A percentile compares a stretch with the other conserved stretches of the same genome.
phyloP scores from a whole-genome alignment of 331 rosid species.

The Telfairia occidentalis region DNA sequence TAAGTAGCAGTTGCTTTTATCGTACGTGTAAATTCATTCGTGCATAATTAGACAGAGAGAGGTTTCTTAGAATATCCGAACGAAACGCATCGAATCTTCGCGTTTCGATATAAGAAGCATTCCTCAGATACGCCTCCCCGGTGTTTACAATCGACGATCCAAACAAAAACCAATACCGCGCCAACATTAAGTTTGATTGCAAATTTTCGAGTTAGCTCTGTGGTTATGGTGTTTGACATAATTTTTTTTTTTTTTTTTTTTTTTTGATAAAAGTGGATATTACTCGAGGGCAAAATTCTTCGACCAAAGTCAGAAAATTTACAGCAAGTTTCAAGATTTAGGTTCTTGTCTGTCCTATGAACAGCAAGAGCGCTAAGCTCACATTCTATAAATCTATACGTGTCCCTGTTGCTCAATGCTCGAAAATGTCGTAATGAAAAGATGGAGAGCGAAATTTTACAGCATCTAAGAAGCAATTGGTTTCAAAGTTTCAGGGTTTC shows the following conservation, averaged over 20 bases:
- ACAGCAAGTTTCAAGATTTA: neutral
- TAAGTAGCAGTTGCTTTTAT: neutral
- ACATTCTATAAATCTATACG: neutral
- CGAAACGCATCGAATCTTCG: neutral
- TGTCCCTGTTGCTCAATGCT: neutral
- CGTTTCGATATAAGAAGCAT: neutral
- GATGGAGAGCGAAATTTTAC: neutral
- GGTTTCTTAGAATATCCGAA: neutral
- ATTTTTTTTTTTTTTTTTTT: too few species aligned
- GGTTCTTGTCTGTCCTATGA: neutral
- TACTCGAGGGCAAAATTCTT: constrained; percentile 13
- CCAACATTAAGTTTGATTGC: too few species aligned
- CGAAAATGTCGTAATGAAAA: neutral
- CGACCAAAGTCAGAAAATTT: constrained; percentile 2
- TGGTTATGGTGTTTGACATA: neutral
- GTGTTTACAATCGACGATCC: too few species aligned
- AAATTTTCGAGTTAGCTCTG: neutral
- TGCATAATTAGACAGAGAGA: neutral
- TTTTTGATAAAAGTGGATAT: too few species aligned
- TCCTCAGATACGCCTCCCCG: neutral
- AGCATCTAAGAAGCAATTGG: neutral
- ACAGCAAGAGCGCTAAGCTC: neutral
- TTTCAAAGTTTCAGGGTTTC: constrained; percentile 4
- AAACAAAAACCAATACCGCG: too few species aligned
- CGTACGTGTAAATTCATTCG: neutral